Evolutionary conservation across 352 stramenopile genomes (phyloP).

Genomic region (Phytopythium litorale): DNA sequence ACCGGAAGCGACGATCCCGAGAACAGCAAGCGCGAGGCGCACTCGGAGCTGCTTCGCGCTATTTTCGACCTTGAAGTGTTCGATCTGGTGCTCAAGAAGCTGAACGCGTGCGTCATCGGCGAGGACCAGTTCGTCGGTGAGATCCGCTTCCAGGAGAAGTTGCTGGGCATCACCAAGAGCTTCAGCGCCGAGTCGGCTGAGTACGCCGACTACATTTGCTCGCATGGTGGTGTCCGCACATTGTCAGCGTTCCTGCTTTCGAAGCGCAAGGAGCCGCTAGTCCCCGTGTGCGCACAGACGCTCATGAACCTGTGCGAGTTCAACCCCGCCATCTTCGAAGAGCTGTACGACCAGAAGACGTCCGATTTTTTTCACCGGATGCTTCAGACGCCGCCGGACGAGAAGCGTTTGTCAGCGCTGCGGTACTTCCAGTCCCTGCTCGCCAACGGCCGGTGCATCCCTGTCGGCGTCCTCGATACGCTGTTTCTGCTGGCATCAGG

Average conservation of each 20-base stretch:
- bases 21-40: slow-evolving; percentile 10
- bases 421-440: slow-evolving; percentile 70
- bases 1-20: not conserved
- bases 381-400: slow-evolving; percentile 69
- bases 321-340: slow-evolving; percentile 60
- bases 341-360: slow-evolving; percentile 55
- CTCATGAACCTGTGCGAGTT: slow-evolving; percentile 80
- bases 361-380: slow-evolving; percentile 77
- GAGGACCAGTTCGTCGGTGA: slow-evolving; percentile 70
- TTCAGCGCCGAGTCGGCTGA: slow-evolving; percentile 55
- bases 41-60: slow-evolving; percentile 44
- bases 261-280: slow-evolving; percentile 46
- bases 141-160: slow-evolving; percentile 74
- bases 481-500: slow-evolving; percentile 69
- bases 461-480: slow-evolving; percentile 59
- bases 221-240: slow-evolving; percentile 39
- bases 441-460: slow-evolving; percentile 49
- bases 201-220: slow-evolving; percentile 64
- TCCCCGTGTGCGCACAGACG: slow-evolving; percentile 61
- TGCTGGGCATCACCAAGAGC: slow-evolving; percentile 73
- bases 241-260: slow-evolving; percentile 69
- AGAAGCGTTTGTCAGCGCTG: slow-evolving; percentile 66
- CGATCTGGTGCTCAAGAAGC: slow-evolving; percentile 58
- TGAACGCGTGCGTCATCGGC: slow-evolving; percentile 64
- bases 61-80: slow-evolving; percentile 65